These are phyloP conservation scores for Lophiostoma macrostomum DNA, from an alignment of 495 filamentous ascomycete genomes.

Conservation along the genomic window DNA sequence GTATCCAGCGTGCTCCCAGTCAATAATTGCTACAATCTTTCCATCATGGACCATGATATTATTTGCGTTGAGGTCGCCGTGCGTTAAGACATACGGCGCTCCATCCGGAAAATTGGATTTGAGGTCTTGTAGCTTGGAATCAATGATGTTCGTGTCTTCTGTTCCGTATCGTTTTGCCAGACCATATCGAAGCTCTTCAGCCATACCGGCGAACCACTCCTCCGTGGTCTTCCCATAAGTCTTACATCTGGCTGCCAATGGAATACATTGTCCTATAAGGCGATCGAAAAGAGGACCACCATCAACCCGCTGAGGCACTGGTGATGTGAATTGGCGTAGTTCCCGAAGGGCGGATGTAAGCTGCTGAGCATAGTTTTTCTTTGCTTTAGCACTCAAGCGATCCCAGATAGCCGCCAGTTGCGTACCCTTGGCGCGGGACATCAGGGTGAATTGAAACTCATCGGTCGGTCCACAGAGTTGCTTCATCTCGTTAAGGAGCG, in stretches of 20 bases:
- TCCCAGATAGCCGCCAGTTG: not conserved
- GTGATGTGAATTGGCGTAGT: slow-evolving; percentile 3
- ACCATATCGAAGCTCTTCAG: slow-evolving; percentile 7
- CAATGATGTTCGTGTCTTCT: not conserved
- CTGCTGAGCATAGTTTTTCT: not conserved
- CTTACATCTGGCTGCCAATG: not conserved
- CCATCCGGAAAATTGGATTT: not conserved
- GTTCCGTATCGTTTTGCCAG: not conserved
- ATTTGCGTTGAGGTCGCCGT: not conserved
- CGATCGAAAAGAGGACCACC: slow-evolving; percentile 1
- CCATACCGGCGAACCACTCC: slow-evolving; percentile 3
- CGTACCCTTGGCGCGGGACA: slow-evolving; percentile 4
- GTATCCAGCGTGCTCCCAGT: slow-evolving; percentile 8
- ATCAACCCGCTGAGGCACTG: slow-evolving; percentile 1
- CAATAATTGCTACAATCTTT: slow-evolving; percentile 10
- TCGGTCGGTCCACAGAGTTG: not conserved
- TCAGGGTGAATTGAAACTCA: not conserved
- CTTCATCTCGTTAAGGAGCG: slow-evolving; percentile 4
- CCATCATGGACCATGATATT: slow-evolving; percentile 4
- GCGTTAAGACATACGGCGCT: slow-evolving; percentile 3
- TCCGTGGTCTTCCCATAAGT: slow-evolving; percentile 4
- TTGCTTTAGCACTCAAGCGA: not conserved
- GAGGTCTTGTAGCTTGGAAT: slow-evolving; percentile 1
- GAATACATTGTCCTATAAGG: not conserved
- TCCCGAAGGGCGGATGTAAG: slow-evolving; percentile 1